Percentiles rank a stretch among this genome's conserved stretches.
These are phyloP conservation scores for Balakata baccata DNA, from an alignment of 345 rosid species.

Conservation along the genomic window DNA sequence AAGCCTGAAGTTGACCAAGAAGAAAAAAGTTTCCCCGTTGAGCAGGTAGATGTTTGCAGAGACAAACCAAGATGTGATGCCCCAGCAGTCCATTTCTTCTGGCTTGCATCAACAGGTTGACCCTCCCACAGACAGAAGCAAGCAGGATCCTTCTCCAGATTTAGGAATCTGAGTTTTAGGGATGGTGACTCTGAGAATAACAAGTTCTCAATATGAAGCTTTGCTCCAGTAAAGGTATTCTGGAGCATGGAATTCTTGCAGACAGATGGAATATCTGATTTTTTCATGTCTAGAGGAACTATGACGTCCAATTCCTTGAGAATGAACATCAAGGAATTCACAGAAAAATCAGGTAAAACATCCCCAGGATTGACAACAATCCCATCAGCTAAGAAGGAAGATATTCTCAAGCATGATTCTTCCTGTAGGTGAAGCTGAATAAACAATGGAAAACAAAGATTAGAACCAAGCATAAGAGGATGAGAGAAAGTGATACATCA, in stretches of 20 bases:
- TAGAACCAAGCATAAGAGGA: conserved; percentile 8
- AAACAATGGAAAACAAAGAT: conserved; percentile 16
- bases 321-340: conserved; percentile 57
- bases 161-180: conserved; percentile 63
- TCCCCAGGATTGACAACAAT: conserved; percentile 78
- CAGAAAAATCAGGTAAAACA: conserved; percentile 70
- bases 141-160: conserved; percentile 95
- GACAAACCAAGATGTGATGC: conserved; percentile 67
- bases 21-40: conserved; percentile 32
- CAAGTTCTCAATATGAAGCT: conserved; percentile 78
- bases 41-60: conserved; percentile 60
- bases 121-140: conserved; percentile 87
- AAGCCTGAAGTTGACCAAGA: conserved; percentile 39
- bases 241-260: conserved; percentile 31
- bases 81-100: conserved; percentile 77
- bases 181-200: conserved; percentile 82
- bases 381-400: conserved; percentile 95
- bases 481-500: background rate
- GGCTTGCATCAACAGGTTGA: conserved; percentile 95
- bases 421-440: conserved; percentile 89
- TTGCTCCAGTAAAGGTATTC: conserved; percentile 73
- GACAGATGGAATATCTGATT: conserved; percentile 34
- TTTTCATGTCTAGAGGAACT: conserved; percentile 63
- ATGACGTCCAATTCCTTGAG: conserved; percentile 74
- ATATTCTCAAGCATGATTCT: conserved; percentile 92